Percentiles rank a stretch among this genome's conserved stretches.
phyloP scores from a whole-genome alignment of 1,139 yeast species.

The Ogataea hybrid region DNA sequence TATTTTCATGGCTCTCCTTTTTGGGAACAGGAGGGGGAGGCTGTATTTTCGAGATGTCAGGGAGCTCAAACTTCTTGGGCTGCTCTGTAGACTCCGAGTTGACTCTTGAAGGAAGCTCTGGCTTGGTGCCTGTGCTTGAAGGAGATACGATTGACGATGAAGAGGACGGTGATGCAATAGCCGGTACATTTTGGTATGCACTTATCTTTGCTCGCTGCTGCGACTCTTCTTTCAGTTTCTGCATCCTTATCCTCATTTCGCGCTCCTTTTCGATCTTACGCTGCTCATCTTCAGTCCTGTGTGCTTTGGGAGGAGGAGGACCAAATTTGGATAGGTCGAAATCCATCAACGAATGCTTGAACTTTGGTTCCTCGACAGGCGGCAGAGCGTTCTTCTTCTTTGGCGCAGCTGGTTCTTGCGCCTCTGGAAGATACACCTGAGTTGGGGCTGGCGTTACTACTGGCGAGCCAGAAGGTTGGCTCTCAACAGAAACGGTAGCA shows the following conservation, averaged over 20 bases:
- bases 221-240: constrained; percentile 28
- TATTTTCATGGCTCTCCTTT: background rate
- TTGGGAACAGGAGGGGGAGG: constrained; percentile 28
- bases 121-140: constrained; percentile 7
- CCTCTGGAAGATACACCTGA: background rate
- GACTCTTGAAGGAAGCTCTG: constrained; percentile 11
- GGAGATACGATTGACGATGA: constrained; percentile 13
- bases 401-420: background rate
- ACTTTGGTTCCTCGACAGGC: constrained; percentile 26
- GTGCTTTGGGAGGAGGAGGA: constrained; percentile 35
- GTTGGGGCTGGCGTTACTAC: background rate
- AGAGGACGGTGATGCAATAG: constrained; percentile 5
- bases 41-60: constrained; percentile 27
- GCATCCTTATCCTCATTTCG: constrained; percentile 25
- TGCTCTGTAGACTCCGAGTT: constrained; percentile 10
- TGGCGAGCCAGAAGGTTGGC: constrained; percentile 2
- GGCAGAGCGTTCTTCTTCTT: constrained; percentile 16
- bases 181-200: constrained; percentile 6
- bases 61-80: constrained; percentile 23
- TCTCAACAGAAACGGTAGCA: background rate
- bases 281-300: constrained; percentile 24
- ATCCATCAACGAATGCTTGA: constrained; percentile 30
- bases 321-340: constrained; percentile 34
- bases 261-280: constrained; percentile 21
- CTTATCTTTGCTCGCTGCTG: constrained; percentile 23